Evolutionary conservation across 305 asterid genomes (phyloP).

Genomic region (Solanum aculeatissimum): DNA sequence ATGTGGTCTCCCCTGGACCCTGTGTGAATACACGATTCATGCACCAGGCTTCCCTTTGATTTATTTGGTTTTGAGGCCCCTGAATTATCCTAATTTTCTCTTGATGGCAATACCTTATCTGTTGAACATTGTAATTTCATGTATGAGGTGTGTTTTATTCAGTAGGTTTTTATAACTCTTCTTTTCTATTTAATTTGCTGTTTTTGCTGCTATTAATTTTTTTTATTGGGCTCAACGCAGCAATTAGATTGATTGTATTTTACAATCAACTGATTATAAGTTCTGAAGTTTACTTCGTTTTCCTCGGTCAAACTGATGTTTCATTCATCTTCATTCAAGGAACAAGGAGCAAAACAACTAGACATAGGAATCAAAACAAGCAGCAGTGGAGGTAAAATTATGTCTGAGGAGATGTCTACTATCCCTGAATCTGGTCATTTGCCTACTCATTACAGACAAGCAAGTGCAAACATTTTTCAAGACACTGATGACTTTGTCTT

Average conservation of each 20-base stretch:
- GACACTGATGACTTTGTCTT: constrained; percentile 38
- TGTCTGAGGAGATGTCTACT: constrained; percentile 32
- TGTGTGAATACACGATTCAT: neutral
- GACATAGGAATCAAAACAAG: constrained; percentile 1
- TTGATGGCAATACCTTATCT: neutral
- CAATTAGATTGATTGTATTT: neutral
- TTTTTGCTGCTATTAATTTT: neutral
- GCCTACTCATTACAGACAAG: constrained; percentile 31
- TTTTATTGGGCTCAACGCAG: neutral
- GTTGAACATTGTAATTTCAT: neutral
- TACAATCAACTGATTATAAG: neutral
- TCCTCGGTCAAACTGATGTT: neutral
- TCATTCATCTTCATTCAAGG: constrained; percentile 36
- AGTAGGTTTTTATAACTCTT: neutral
- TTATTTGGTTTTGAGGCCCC: neutral
- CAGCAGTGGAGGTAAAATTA: constrained; percentile 22
- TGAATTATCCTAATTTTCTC: neutral
- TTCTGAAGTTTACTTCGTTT: neutral
- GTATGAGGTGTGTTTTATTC: neutral
- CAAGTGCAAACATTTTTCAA: constrained; percentile 35
- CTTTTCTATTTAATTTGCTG: neutral
- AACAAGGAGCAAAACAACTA: constrained; percentile 29
- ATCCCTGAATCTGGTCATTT: constrained; percentile 35
- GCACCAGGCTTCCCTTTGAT: neutral
- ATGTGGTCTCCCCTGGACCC: neutral